Evolutionary conservation across 768 basidiomycete species (phyloP), one percentile per base, ranked within the genome.

Genomic region (Lactifluus echinatus): DNA sequence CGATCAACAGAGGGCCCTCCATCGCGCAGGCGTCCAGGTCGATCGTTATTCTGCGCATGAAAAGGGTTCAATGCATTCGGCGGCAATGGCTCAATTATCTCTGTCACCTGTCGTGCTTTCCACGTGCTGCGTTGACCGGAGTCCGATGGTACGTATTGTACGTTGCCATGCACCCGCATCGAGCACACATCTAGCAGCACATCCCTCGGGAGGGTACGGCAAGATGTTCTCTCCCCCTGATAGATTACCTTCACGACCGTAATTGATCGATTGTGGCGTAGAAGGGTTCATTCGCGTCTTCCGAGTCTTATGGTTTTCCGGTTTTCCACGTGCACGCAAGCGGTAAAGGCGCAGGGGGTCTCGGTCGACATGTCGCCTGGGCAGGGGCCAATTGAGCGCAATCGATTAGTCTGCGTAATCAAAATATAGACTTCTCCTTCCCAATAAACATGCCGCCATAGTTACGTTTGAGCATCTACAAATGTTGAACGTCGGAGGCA

Each of bases 221-320:
- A 33, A 46, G 50, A 40, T 28, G 10, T 52, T 24, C 14, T 53
- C 37, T n/a, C 50, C 29, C 26, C 21, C n/a, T 29, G 15, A 17
- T 33, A 17, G n/a, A 43, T 40, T 28, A 37, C 21, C 8, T 28
- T 51, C 26, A 51, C 44, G 23, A 47, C 43, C 37, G 31, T 19
- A 24, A 19, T 57, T 53, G 26, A 58, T 58, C 57, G 57, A 58
- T 58, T 58, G 57, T 58, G 57, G 57, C 57, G 57, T 37, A 28
- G 50, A 34, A 42, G 43, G n/a, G 26, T 15, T n/a, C 31, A 42
- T 26, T 12, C 11, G 2, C 40, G 42, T 29, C 46, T 55, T 48
- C 36, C n/a, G 29, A 48, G 37, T 11, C n/a, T 40, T 40, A 33
- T 55, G 39, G 51, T 33, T n/a, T 23, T 24, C 44, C 29, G 21